These are phyloP conservation scores for Starmerella gropengiesseri DNA, from an alignment of 805 yeast genomes.

Conservation along the genomic window DNA sequence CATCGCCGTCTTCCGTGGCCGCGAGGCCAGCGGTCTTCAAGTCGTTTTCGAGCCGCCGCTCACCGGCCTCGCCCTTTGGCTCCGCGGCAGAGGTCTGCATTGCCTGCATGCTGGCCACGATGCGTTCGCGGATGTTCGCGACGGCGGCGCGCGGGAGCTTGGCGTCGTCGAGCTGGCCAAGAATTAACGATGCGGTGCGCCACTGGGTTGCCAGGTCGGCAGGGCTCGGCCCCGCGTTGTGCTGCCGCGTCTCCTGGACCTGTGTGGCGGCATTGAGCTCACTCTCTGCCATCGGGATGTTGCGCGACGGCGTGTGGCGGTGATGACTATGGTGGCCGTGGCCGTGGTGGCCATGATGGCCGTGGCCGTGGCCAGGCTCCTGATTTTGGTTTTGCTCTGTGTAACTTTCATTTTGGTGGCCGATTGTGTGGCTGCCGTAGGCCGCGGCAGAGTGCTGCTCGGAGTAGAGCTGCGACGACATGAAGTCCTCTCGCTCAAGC, in stretches of 20 bases:
- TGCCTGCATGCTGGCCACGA: conserved; percentile 63
- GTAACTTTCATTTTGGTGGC: no score
- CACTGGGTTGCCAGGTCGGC: conserved; percentile 75
- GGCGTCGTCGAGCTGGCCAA: conserved; percentile 70
- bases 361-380: not conserved
- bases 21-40: conserved; percentile 66
- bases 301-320: not conserved
- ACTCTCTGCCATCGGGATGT: conserved; percentile 15
- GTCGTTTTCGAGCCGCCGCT: conserved; percentile 84
- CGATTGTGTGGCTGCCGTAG: no score
- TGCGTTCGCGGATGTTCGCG: conserved; percentile 53
- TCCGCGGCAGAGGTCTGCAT: conserved; percentile 51
- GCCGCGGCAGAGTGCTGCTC: not conserved
- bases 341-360: not conserved
- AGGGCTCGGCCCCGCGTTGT: conserved; percentile 26
- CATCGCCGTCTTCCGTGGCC: conserved; percentile 53
- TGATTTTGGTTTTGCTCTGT: not conserved
- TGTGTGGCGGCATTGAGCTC: conserved; percentile 19
- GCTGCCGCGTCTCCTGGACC: conserved; percentile 17
- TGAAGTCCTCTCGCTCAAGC: conserved; percentile 20
- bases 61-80: conserved; percentile 67
- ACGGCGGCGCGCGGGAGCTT: conserved; percentile 46
- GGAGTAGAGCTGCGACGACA: not conserved
- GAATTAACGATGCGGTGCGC: conserved; percentile 93
- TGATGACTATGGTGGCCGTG: not conserved